Evolutionary conservation across 192 early-diverging fungal species (phyloP), one percentile per base, ranked within the genome.

Genomic region (Obelidium mucronatum): DNA sequence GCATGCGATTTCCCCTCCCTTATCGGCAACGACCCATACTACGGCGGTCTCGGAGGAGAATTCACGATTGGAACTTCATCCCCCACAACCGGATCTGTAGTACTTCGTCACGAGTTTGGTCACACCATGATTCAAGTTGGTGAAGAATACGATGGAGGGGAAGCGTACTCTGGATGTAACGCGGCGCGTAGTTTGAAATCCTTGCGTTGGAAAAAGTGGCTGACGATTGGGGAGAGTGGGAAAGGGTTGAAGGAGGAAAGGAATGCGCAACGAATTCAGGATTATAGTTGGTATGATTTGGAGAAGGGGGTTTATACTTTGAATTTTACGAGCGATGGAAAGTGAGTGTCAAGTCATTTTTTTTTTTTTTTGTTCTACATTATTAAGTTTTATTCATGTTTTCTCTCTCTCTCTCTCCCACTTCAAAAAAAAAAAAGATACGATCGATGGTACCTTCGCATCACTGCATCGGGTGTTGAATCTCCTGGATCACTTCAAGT

Each of bases 11-110:
- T 82, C 68, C 89, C 89, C 1, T 80, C 81, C 24, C 74, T 90
- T 56, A 90, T 90, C 59, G 89, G 79, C 40, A 90, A 90, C 63
- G 85, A 87, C 56, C 79, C 79, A 6, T 90, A 82, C 65, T 90
- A 89, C 73, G 89, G 89, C 59, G 89, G 89, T 2, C 81, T 90
- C 17, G 89, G 89, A 31, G 89, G 89, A 26, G 88, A 90, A 67
- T 90, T 90, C 78, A 83, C 84, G 40, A 90, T 90, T 71, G 83
- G 85, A 15, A 90, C 89, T 1, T 67, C 78, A 4, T 76, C 84
- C 24, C 75, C 82, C 40, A 89, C 83, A 22, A 82, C 81, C 2
- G 89, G 89, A 22, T 88, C 89, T 0, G 58, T 90, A 28, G 89
- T 90, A 3, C 68, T 89, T n/a, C 84, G 89, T 6, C 89, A 90